Evolutionary conservation across 441 rosid species (phyloP), one percentile per base, ranked within the genome.

Genomic region (Erysimum cheiri): DNA sequence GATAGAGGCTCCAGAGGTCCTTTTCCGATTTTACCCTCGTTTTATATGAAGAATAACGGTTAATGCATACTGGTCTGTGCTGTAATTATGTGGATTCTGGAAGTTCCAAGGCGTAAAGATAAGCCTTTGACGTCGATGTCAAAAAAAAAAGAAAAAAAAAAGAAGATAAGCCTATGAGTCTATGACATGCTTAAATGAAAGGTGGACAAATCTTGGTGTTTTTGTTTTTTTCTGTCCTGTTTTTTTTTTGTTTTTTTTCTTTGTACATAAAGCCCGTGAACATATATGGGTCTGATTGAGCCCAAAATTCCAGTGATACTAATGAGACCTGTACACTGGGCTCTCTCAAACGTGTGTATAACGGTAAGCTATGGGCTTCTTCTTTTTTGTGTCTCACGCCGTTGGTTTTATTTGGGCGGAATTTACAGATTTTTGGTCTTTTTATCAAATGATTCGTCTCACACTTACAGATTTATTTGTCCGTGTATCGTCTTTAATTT

Each of bases 11-110:
- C 3, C 28, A 32, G 56, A 61, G 15, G 17, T 0, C 0, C 1
- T 29, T 55, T 72, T n/a, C 28, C 78, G n/a, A 2, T 15, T 49
- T 33, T 64, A 24, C 35, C 79, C 79, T 75, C 33, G 41, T 3
- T 48, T 15, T 63, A 14, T 31, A 28, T 8, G 6, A 49, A 19
- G 9, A 69, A 57, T 57, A 32, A 49, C 62, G 48, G 67, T 48
- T 64, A 17, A 14, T 36, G 44, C 14, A 1, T 4, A n/a, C 4
- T 62, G 54, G 78, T 69, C 5, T 26, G 37, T 47, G 70, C 39
- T 62, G 78, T 69, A 75, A 62, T 75, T 69, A 36, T 37, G 65
- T 48, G 14, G 24, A 22, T 22, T 22, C 24, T 22, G 24, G 33
- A 35, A 67, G 26, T 59, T 19, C 0, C 15, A 29, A 12, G 72